Percentiles rank a stretch among this genome's conserved stretches.
Conservation (phyloP, 805 yeast species). For the Kodamaea neixiangensis region DNA sequence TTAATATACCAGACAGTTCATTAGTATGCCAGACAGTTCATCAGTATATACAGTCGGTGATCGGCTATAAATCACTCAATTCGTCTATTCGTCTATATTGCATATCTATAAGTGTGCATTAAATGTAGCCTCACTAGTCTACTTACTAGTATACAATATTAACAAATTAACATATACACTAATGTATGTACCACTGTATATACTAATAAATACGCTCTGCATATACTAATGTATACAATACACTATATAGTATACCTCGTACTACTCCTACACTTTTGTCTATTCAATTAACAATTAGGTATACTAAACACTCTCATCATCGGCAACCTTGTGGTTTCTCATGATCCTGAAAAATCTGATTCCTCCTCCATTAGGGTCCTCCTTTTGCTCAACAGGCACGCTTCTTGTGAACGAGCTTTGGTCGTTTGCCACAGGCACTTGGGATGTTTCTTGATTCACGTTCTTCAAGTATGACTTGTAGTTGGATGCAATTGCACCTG, state of each 20-base stretch:
- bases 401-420: conserved; percentile 46
- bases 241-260: neutral
- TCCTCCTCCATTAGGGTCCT: conserved; percentile 53
- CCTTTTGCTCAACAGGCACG: conserved; percentile 29
- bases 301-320: conserved; percentile 44
- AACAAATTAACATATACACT: too few species aligned
- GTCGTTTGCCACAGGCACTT: conserved; percentile 27
- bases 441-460: conserved; percentile 26
- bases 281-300: conserved; percentile 5
- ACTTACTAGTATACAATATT: too few species aligned
- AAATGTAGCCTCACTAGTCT: too few species aligned
- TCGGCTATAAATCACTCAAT: too few species aligned
- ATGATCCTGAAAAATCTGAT: conserved; percentile 78
- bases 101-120: too few species aligned
- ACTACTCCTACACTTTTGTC: neutral
- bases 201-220: too few species aligned
- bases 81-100: too few species aligned
- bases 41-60: too few species aligned
- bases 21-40: too few species aligned
- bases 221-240: too few species aligned
- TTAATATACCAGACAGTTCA: too few species aligned
- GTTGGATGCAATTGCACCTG: conserved; percentile 48
- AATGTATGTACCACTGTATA: too few species aligned
- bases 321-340: conserved; percentile 48
- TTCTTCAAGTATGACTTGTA: conserved; percentile 52